Base-by-base conservation (phyloP, 495 filamentous ascomycete genomes). In the Aspergillus coremiiformis region DNA sequence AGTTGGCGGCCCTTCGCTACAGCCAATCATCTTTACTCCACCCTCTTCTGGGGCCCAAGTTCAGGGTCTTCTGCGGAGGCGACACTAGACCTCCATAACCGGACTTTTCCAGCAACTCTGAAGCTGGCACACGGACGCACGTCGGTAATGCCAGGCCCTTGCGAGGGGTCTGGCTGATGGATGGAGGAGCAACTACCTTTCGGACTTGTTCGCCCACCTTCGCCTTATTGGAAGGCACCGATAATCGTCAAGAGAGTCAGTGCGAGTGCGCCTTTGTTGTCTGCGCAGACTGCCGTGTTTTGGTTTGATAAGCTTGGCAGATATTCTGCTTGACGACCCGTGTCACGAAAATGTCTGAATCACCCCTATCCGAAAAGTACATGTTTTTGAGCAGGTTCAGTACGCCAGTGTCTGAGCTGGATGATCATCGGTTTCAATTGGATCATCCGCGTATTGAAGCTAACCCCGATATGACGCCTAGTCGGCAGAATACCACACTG, bases 81-180 rank as follows among this genome's bases (percentile, higher is more conserved):
- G 87, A 91, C 77, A 93, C 90, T 78, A 91, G 93, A 79, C 93
- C 93, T 66, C 93, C 93, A 78, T 98, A 97, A 96, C 73, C 91
- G 73, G 78, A 64, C 73, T 74, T 78, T 3, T 43, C 49, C 47
- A 50, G 61, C 49, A 55, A 44, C 29, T 42, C 49, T 35, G 51
- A 68, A 60, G 63, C 60, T 71, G 66, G 67, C 68, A 64, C 67
- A 65, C 66, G 66, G 58, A 67, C 67, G 62, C 65, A 48, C 63
- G 64, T 61, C 66, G 66, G 70, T 66, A 68, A 68, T 68, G 66
- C 66, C 69, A 75, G 72, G 59, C 72, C 72, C 72, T 69, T 61
- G 51, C 52, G 55, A 65, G 67, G 72, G 72, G 71, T 76, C 72
- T 76, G 70, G 67, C 63, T 70, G 52, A 68, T 70, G 65, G 65